Evolutionary conservation across 805 yeast genomes (phyloP), one percentile per base, ranked within the genome.

Genomic region (Cyberlindnera mississippiensis): DNA sequence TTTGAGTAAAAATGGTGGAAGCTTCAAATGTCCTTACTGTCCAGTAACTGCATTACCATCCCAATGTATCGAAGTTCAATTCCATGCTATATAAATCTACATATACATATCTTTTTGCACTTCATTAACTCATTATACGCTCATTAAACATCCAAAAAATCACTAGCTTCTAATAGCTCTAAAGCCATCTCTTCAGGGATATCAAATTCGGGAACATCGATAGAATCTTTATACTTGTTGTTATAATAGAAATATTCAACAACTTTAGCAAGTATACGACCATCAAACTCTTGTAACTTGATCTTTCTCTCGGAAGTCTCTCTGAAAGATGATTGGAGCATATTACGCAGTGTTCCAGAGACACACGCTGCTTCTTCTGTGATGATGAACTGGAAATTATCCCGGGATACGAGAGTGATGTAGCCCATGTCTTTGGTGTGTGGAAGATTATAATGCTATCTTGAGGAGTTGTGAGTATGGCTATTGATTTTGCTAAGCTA

Each of bases 131-230:
- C 19, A 15, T 13, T 22, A 17, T 24, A 6, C 15, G 32, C 33
- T 15, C 17, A 19, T 6, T 19, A 77, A 32, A 80, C 81, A 52
- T 86, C 91, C 53, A 88, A 65, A 59, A 78, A 91, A 59, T 93
- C 99, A 2, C 98, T 96, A 19, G 96, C 96, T 28, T 93, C 91
- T 34, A 93, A 64, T 51, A 91, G 66, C 59, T 93, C 98, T 47
- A 91, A 67, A 0, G 98, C 96, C 78, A 91, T 75, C 51, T 88
- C 97, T 0, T 97, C 90, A 1, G 98, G 96, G 3, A 93, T 78
- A 28, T 85, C 84, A 62, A 93, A 93, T 41, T 85, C 93, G 0
- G 96, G 96, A 6, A 85, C 76, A 37, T 76, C 81, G 27, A 68
- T 74, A 9, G 40, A 3, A 37, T 76, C 78, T 48, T 72, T 76